These are phyloP conservation scores for Pseudonectria foliicola DNA, from an alignment of 2,329 filamentous ascomycete species.

Conservation along the genomic window DNA sequence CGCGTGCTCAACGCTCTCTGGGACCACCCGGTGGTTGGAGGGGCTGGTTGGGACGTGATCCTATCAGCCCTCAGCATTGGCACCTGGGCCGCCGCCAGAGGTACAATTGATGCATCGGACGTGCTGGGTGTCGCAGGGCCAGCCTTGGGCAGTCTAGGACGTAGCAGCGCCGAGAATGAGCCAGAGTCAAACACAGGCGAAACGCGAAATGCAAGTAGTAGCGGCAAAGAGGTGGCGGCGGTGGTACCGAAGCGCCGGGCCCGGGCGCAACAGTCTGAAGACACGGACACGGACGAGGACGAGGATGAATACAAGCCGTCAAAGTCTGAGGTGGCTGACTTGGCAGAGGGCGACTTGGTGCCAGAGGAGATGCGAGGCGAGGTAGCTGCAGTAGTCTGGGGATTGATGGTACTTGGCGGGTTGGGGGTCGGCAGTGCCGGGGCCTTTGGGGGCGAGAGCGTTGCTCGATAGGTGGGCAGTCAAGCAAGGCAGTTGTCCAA, in stretches of 20 bases:
- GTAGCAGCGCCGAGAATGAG: background rate
- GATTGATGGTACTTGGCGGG: conserved; percentile 35
- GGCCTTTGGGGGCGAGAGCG: conserved; percentile 41
- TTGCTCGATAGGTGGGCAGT: conserved; percentile 27
- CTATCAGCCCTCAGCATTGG: conserved; percentile 47
- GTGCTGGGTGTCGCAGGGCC: conserved; percentile 37
- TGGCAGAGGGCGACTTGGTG: conserved; percentile 35
- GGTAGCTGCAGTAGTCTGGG: conserved; percentile 39
- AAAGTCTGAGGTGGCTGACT: conserved; percentile 22
- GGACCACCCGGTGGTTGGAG: conserved; percentile 51
- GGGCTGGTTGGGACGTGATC: conserved; percentile 52
- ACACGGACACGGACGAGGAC: conserved; percentile 12
- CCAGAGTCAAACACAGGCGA: background rate
- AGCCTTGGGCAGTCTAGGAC: conserved; percentile 14
- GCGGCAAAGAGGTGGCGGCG: background rate
- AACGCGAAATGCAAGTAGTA: conserved; percentile 1
- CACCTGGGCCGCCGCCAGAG: conserved; percentile 49
- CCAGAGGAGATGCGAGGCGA: conserved; percentile 33
- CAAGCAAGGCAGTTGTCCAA: no score
- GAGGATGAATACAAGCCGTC: conserved; percentile 33
- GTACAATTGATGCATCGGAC: conserved; percentile 37
- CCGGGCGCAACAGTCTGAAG: conserved; percentile 8
- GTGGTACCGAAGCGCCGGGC: background rate
- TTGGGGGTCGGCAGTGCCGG: conserved; percentile 38
- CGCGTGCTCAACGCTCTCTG: conserved; percentile 42